phyloP scores from a whole-genome alignment of 129 eudicot species.

The Centaurea solstitialis region DNA sequence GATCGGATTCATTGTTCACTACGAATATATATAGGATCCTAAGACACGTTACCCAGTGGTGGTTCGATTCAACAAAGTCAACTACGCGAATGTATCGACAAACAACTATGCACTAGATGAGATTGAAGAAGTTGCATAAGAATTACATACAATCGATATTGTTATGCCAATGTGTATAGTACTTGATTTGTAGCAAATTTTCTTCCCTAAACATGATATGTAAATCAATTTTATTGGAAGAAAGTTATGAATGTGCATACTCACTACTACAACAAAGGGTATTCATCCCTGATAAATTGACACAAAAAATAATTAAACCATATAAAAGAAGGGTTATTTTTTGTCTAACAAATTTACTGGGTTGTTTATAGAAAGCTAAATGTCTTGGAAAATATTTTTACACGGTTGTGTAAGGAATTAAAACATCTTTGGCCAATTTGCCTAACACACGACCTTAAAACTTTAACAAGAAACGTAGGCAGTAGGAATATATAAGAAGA shows the following conservation, averaged over 20 bases:
- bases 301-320: not conserved
- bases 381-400: not conserved
- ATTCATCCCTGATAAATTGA: not conserved
- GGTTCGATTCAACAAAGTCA: slow-evolving; percentile 60
- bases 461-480: too few relatives aligned
- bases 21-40: slow-evolving; percentile 37
- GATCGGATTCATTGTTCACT: not conserved
- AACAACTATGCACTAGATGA: slow-evolving; percentile 63
- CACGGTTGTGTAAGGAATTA: not conserved
- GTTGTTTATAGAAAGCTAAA: not conserved
- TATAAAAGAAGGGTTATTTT: too few relatives aligned
- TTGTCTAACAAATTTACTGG: not conserved
- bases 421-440: too few relatives aligned
- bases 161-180: slow-evolving; percentile 19
- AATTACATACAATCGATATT: not conserved
- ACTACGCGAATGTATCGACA: slow-evolving; percentile 59
- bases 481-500: too few relatives aligned
- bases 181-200: slow-evolving; percentile 9
- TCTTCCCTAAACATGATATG: slow-evolving; percentile 14
- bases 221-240: slow-evolving; percentile 11
- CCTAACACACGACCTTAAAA: not conserved
- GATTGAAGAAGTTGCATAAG: slow-evolving; percentile 39
- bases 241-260: slow-evolving; percentile 15
- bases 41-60: slow-evolving; percentile 53
- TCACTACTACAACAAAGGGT: not conserved